Conservation (phyloP, 1,284 basidiomycete genomes). For the Tilletia walkeri region DNA sequence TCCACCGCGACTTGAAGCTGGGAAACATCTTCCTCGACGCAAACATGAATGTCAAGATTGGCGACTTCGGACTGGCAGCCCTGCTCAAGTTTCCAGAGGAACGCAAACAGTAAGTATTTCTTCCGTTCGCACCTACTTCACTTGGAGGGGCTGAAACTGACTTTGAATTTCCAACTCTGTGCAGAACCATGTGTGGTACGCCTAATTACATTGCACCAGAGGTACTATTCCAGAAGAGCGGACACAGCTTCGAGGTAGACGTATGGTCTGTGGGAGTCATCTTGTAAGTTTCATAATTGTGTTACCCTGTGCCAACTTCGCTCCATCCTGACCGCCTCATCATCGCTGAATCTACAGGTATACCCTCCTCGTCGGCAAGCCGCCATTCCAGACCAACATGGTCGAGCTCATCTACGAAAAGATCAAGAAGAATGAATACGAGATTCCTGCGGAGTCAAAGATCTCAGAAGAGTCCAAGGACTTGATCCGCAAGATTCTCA, state of each 20-base stretch:
- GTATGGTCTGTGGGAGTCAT: conserved; percentile 98
- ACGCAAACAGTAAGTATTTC: conserved; percentile 72
- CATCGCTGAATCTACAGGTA: conserved; percentile 59
- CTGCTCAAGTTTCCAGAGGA: conserved; percentile 94
- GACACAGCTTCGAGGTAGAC: conserved; percentile 97
- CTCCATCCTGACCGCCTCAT: too few species aligned
- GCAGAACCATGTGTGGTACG: conserved; percentile 88
- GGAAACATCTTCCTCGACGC: conserved; percentile 91
- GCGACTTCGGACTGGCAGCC: conserved; percentile 94
- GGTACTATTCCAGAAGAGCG: conserved; percentile 89
- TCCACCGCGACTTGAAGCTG: conserved; percentile 68
- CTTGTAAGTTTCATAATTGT: conserved; percentile 54
- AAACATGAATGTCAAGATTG: conserved; percentile 93
- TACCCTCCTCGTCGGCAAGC: conserved; percentile 86
- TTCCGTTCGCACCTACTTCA: conserved; percentile 17
- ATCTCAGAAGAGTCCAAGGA: conserved; percentile 73
- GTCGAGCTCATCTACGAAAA: conserved; percentile 68
- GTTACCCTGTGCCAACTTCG: not conserved
- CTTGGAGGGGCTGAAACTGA: not conserved
- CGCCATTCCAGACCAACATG: conserved; percentile 96
- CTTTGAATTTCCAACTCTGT: not conserved
- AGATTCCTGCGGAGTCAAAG: conserved; percentile 76
- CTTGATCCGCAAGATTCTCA: conserved; percentile 81
- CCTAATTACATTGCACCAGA: conserved; percentile 99
- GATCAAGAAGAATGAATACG: conserved; percentile 90